Base-by-base conservation (phyloP, 2,329 filamentous ascomycete genomes). In the Aspergillus fumigatus region DNA sequence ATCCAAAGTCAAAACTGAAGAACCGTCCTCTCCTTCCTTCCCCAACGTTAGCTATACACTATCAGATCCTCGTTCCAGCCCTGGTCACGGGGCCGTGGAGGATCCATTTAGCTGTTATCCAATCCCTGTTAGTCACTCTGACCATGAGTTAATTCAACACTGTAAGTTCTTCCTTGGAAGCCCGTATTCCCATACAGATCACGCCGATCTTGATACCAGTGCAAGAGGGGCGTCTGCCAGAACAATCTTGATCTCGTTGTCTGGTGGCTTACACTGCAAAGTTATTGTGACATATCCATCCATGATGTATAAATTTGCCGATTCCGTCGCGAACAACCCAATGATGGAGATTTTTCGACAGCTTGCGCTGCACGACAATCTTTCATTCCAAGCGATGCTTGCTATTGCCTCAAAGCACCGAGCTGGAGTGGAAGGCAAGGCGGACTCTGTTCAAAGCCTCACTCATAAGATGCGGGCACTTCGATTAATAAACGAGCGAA, bases 301-400 rank as follows among this genome's bases (percentile, higher is more conserved):
- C 27, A 71, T 70, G 68, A 71, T 71, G 69, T 71, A 71, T 55
- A 71, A 70, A 52, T 66, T 71, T 55, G 64, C 61, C 51, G 61
- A 64, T 40, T 59, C 62, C 2, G 53, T 65, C 8, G 61, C 66
- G 45, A 58, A 65, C 32, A 70, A 71, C 48, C 69, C 69, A 11
- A 67, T 70, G 56, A 60, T 65, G 58, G 66, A 62, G 41, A 71
- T 71, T 54, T 71, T 71, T 48, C 66, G 64, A 23, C 64, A 64
- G 27, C 60, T 71, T 47, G 67, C 67, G 3, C 52, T 71, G 26
- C 64, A 69, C 40, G 68, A 70, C 53, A 60, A 56, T n/a, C 57
- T 70, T 25, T 65, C 69, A 4, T 71, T 71, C 47, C 68, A 71
- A 35, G 68, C 69, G 21, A 71, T 71, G 69, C 65, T 71, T 51